Evolutionary conservation across 305 asterid species (phyloP).

Genomic region (Withania somnifera): DNA sequence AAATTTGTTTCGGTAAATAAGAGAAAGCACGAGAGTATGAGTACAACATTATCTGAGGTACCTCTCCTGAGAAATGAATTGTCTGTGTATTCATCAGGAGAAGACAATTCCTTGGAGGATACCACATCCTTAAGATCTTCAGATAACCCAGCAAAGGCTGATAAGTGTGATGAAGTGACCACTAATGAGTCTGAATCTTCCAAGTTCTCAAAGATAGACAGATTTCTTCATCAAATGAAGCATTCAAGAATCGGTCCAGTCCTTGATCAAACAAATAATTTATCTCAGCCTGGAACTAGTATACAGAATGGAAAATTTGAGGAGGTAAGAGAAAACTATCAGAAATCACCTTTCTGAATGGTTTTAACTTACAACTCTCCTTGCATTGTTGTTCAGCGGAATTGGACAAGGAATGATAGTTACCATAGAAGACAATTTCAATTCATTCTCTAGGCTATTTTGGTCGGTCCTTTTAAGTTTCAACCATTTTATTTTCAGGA

Average conservation of each 20-base stretch:
- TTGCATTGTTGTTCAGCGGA: not conserved
- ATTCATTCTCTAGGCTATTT: constrained; percentile 3
- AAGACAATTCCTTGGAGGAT: constrained; percentile 21
- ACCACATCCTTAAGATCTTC: constrained; percentile 25
- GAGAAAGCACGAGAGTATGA: constrained; percentile 72
- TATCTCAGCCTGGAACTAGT: constrained; percentile 26
- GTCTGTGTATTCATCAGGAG: constrained; percentile 20
- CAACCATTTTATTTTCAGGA: constrained; percentile 25
- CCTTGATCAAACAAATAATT: constrained; percentile 13
- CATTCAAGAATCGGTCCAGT: not conserved
- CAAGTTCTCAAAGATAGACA: constrained; percentile 22
- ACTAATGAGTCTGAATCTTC: constrained; percentile 21
- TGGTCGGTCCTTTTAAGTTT: constrained; percentile 6
- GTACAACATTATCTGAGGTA: constrained; percentile 62
- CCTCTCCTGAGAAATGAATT: constrained; percentile 78
- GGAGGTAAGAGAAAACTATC: constrained; percentile 4
- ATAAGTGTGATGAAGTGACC: constrained; percentile 22
- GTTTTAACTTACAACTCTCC: not conserved
- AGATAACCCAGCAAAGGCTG: constrained; percentile 15
- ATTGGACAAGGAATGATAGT: not conserved
- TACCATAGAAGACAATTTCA: not conserved
- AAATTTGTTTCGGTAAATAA: constrained; percentile 60
- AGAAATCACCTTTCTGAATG: not conserved
- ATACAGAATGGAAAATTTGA: not conserved
- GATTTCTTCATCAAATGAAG: constrained; percentile 7